These are phyloP conservation scores for Ophiosphaerella narmari DNA, from an alignment of 2,329 filamentous ascomycete genomes.

Conservation along the genomic window DNA sequence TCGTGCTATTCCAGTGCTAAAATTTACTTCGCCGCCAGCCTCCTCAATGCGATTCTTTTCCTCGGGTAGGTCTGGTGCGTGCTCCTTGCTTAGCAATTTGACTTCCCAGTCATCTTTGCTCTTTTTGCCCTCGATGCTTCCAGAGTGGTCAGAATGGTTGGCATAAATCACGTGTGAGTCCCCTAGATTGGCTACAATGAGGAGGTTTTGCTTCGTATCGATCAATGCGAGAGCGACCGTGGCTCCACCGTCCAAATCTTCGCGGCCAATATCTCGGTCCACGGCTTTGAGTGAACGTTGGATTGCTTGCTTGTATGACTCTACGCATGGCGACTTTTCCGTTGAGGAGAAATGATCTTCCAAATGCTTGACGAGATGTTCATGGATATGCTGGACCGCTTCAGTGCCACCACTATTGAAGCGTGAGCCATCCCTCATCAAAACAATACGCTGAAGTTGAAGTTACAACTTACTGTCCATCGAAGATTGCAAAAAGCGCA, in stretches of 20 bases:
- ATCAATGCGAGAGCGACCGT: conserved; percentile 28
- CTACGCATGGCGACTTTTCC: conserved; percentile 13
- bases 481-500: conserved; percentile 28
- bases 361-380: conserved; percentile 22
- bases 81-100: conserved; percentile 21
- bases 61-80: conserved; percentile 20
- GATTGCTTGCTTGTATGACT: conserved; percentile 28
- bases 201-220: conserved; percentile 25
- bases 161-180: conserved; percentile 30
- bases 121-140: conserved; percentile 4
- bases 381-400: conserved; percentile 20
- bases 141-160: conserved; percentile 12
- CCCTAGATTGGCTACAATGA: conserved; percentile 27
- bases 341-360: conserved; percentile 20
- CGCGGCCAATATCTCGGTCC: conserved; percentile 22
- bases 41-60: conserved; percentile 29
- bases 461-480: conserved; percentile 26
- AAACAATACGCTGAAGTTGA: neutral
- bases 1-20: conserved; percentile 22
- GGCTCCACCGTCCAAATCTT: conserved; percentile 25
- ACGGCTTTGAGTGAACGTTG: conserved; percentile 26
- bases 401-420: conserved; percentile 22
- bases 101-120: conserved; percentile 22
- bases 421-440: conserved; percentile 1
- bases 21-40: conserved; percentile 28